These are phyloP conservation scores for Teunomyces tritomae DNA, from an alignment of 805 yeast genomes.

Conservation along the genomic window DNA sequence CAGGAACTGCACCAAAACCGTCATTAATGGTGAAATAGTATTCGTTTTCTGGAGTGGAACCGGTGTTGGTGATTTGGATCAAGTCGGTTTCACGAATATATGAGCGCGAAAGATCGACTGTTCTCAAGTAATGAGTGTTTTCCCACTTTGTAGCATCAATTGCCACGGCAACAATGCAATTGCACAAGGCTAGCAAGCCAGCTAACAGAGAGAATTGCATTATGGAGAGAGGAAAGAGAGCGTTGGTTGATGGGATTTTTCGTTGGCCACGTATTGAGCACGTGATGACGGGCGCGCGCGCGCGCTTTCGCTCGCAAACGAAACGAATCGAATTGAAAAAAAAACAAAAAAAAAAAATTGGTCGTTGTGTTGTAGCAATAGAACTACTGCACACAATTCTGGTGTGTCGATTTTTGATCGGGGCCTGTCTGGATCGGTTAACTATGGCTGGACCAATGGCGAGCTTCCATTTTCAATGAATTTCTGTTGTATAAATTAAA, in stretches of 20 bases:
- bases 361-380: too few relatives aligned
- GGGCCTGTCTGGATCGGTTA: too few relatives aligned
- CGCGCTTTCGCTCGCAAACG: too few relatives aligned
- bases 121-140: conserved; percentile 54
- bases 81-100: conserved; percentile 61
- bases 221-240: neutral
- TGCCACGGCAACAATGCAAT: conserved; percentile 3
- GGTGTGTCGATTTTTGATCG: too few relatives aligned
- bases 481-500: too few relatives aligned
- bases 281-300: neutral
- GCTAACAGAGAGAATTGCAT: conserved; percentile 5
- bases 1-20: conserved; percentile 44
- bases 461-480: too few relatives aligned
- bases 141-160: conserved; percentile 40
- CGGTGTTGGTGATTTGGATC: conserved; percentile 61
- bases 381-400: too few relatives aligned
- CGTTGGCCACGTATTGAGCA: conserved; percentile 1
- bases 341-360: neutral
- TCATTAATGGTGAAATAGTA: conserved; percentile 57
- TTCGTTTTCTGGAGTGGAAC: conserved; percentile 46
- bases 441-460: too few relatives aligned
- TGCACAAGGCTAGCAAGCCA: conserved; percentile 2
- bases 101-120: conserved; percentile 62
- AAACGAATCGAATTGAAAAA: too few relatives aligned
- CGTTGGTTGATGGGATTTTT: neutral